Conservation (phyloP, 371 early-diverging fungal species). For the Lichtheimia ramosa region DNA sequence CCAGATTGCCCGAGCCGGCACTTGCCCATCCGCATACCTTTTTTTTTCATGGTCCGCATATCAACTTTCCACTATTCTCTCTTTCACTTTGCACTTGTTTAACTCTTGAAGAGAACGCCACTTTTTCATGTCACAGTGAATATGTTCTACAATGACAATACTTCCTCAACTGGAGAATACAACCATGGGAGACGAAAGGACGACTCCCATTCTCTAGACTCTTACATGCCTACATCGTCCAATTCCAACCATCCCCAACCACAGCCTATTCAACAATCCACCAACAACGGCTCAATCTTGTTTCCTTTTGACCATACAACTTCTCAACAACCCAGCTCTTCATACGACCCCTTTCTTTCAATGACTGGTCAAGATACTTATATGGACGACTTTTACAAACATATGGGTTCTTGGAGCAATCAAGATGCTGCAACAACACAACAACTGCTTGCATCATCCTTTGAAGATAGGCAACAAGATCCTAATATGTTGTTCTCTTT, state of each 20-base stretch:
- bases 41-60: too few species aligned
- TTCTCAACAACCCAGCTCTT: conserved; percentile 5
- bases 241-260: neutral
- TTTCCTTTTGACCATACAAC: neutral
- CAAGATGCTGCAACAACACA: neutral
- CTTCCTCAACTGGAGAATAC: too few species aligned
- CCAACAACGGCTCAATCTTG: conserved; percentile 2
- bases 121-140: too few species aligned
- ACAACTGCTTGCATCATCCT: neutral
- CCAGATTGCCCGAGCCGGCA: too few species aligned
- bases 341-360: conserved; percentile 10
- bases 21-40: too few species aligned
- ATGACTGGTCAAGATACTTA: conserved; percentile 8
- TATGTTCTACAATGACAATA: too few species aligned
- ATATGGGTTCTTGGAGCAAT: neutral
- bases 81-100: too few species aligned
- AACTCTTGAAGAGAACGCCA: too few species aligned
- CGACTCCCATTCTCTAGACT: too few species aligned
- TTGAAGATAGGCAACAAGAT: conserved; percentile 1
- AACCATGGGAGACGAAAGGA: too few species aligned
- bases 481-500: conserved; percentile 7
- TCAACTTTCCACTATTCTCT: too few species aligned
- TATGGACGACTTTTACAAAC: neutral
- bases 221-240: neutral
- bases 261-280: neutral